A percentile compares a stretch with the other conserved stretches of the same genome.
These are phyloP conservation scores for Raffaelea arxii DNA, from an alignment of 2,329 filamentous ascomycete genomes.

Conservation along the genomic window DNA sequence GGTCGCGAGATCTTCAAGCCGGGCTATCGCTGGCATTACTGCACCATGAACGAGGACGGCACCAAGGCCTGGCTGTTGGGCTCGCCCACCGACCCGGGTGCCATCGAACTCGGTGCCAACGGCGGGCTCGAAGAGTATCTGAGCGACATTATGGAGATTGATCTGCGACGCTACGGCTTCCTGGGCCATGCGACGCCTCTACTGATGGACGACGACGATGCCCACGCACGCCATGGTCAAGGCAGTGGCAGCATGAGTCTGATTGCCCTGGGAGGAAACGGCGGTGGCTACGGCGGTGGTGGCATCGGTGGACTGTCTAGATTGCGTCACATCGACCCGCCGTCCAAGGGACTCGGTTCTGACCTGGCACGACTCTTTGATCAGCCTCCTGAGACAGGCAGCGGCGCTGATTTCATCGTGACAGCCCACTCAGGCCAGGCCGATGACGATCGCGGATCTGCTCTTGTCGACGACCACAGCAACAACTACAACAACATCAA, in stretches of 20 bases:
- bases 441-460: slow-evolving; percentile 45
- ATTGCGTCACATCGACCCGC: slow-evolving; percentile 37
- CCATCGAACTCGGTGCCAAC: slow-evolving; percentile 56
- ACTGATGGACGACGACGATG: slow-evolving; percentile 31
- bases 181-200: slow-evolving; percentile 65
- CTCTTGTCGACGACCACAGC: slow-evolving; percentile 32
- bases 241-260: no score
- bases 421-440: slow-evolving; percentile 77
- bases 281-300: no score
- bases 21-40: slow-evolving; percentile 97
- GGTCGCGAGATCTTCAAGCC: slow-evolving; percentile 86
- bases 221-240: no score
- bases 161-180: slow-evolving; percentile 83
- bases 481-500: slow-evolving; percentile 8
- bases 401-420: slow-evolving; percentile 82
- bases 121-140: slow-evolving; percentile 75
- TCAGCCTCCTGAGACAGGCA: slow-evolving; percentile 70
- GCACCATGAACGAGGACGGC: slow-evolving; percentile 87
- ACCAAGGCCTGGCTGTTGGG: slow-evolving; percentile 97
- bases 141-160: slow-evolving; percentile 88
- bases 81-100: slow-evolving; percentile 64
- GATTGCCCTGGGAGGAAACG: no score
- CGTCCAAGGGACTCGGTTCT: slow-evolving; percentile 63
- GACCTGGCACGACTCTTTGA: slow-evolving; percentile 86
- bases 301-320: slow-evolving; percentile 27